Base-by-base conservation (phyloP, 495 filamentous ascomycete genomes). In the Coniosporium apollinis region DNA sequence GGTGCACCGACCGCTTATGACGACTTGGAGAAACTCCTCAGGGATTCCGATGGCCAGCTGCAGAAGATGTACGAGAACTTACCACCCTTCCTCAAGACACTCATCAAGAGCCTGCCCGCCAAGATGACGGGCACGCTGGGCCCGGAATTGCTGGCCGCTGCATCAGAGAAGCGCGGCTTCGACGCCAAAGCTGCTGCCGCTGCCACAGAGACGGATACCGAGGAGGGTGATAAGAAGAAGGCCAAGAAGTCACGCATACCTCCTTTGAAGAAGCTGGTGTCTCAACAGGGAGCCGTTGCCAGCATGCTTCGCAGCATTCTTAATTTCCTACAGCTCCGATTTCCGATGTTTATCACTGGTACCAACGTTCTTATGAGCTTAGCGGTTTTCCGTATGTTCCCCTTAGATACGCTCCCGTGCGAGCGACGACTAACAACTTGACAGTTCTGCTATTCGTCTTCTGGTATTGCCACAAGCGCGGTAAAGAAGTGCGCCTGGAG, bases 381-480 rank as follows among this genome's bases (percentile, higher is more conserved):
- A 32, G 84, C 77, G 0, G 55, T 94, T 7, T 86, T 86, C 49
- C 62, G 81, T 85, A 70, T 55, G 79, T 67, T 2, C 33, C 22
- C 20, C 25, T 28, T 32, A 28, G 18, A 13, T 8, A 22, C 9
- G 10, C 11, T 3, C 5, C 1, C 4, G 8, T 5, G 3, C 31
- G 25, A 21, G 7, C 22, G 10, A 16, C 34, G 19, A 22, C 42
- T 42, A 38, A 42, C 22, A 33, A 15, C 10, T 17, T n/a, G 13
- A 36, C 43, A 85, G 80, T 94, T 39, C 62, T 97, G 9, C 57
- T 97, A 20, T 82, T 86, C 51, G 80, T 87, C 33, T 70, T 96
- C 40, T 97, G 87, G 87, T 97, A 97, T 54, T 94, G 82, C 56
- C 80, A 94, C 53, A 94, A 94, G 55, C 73, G 89, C 10, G 89